Evolutionary conservation across 2,329 filamentous ascomycete species (phyloP), one percentile per base, ranked within the genome.

Genomic region (Fusarium xyrophilum): DNA sequence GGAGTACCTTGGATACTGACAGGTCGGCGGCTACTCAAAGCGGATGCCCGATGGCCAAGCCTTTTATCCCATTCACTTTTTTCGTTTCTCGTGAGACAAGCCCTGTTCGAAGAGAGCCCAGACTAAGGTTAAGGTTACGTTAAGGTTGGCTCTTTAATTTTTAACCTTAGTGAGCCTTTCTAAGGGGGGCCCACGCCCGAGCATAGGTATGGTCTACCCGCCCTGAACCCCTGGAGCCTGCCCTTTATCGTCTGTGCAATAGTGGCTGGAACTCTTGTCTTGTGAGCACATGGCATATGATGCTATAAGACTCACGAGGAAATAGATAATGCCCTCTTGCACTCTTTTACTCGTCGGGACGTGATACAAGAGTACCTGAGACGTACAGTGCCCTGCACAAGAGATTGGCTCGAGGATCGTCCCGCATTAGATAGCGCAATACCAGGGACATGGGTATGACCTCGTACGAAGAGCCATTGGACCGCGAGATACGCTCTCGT

Each of bases 71-170:
- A 65, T 65, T 65, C 61, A 64, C 38, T 39, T 43, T 44, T 33
- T 21, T 30, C n/a, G 28, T 32, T 36, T 44, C 38, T 63, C 43
- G 40, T 65, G 60, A 65, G 60, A 65, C 62, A 60, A 60, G 60
- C 53, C 61, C 55, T 54, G 38, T 57, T 63, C 60, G 60, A 63
- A 58, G 7, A 51, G 25, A 27, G n/a, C 23, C 36, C 30, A 40
- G 17, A n/a, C 30, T 51, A 51, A 39, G 47, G 47, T 51, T 39
- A 62, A 62, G 57, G 47, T 56, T 63, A 42, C 23, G 32, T 33
- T 47, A 63, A 52, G 21, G 51, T 53, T 19, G 21, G 19, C 38
- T 47, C 42, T 30, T 44, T 28, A 58, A 38, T 39, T 63, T 57
- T 63, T 63, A 63, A 54, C 35, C 40, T 56, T 47, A 63, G 60